Evolutionary conservation across 228 moss, liverwort and hornwort species (phyloP).

Genomic region (Sphagnum fallax): DNA sequence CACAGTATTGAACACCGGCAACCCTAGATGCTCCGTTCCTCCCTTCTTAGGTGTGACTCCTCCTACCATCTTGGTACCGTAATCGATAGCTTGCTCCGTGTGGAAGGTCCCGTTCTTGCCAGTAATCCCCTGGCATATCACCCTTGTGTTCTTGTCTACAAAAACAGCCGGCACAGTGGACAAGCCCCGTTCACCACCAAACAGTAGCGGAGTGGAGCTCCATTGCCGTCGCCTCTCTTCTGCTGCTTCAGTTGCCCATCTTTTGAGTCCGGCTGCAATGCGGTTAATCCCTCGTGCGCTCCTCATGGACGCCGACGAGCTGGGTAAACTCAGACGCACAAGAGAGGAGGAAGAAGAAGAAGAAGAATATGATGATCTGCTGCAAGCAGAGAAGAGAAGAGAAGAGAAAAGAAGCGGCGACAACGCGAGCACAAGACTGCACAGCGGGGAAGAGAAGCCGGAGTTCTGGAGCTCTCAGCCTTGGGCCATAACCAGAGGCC

Average conservation of each 20-base stretch:
- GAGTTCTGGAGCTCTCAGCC: too few relatives aligned
- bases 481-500: too few relatives aligned
- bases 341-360: too few relatives aligned
- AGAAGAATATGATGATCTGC: too few relatives aligned
- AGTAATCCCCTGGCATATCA: constrained; percentile 66
- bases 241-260: constrained; percentile 3
- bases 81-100: constrained; percentile 64
- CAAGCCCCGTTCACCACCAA: constrained; percentile 2
- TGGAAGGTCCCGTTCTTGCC: constrained; percentile 66
- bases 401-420: too few relatives aligned
- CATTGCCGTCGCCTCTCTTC: neutral
- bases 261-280: constrained; percentile 27
- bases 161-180: constrained; percentile 53
- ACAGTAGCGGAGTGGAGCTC: too few relatives aligned
- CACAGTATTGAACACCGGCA: constrained; percentile 58
- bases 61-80: constrained; percentile 65
- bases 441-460: too few relatives aligned
- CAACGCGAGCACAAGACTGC: too few relatives aligned
- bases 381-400: too few relatives aligned
- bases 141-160: constrained; percentile 64
- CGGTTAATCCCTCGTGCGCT: constrained; percentile 34
- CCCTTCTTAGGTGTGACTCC: constrained; percentile 69
- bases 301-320: neutral
- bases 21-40: constrained; percentile 53
- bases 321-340: too few relatives aligned